Evolutionary conservation across 345 rosid genomes (phyloP), one percentile per base, ranked within the genome.

Genomic region (Brassica rapa): DNA sequence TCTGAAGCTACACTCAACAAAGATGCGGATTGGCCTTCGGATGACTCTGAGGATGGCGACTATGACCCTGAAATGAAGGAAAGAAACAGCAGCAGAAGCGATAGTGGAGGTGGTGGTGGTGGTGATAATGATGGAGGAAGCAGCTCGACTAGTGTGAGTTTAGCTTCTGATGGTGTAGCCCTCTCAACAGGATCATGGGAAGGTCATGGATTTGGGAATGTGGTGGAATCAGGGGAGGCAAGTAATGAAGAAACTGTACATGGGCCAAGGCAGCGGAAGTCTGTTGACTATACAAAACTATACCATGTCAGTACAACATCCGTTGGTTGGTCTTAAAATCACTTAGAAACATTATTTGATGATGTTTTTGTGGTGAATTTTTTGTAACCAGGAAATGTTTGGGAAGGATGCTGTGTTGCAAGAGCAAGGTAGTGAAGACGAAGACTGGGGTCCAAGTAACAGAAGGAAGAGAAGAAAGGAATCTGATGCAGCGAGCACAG

Each of bases 401-500:
- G 99, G 99, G 74, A 95, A 90, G 85, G 99, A 93, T 83, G 92
- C 89, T 71, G 81, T 79, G 64, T 80, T 82, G 55, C 83, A 78
- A 59, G 98, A 92, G 68, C 93, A 87, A 85, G 83, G 86, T 61
- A 95, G 97, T 46, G 99, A 95, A 84, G 99, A 95, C 83, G 99
- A 95, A 86, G 99, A 95, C 78, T 95, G 98, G 99, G 99, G 99
- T 82, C 99, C 99, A 53, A 77, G 82, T 49, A 88, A 87, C 78
- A 88, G 87, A 86, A 91, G 87, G 79, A 85, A 89, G 69, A 90
- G 87, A 81, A 87, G 57, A 84, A 93, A 89, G 78, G 97, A 90
- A 75, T 86, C 97, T 11, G 97, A 93, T 82, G 96, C 91, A 14
- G 87, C 82, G 81, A 87, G 84, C 81, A 80, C 88, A 33, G 88